A percentile compares a stretch with the other conserved stretches of the same genome.
These are phyloP conservation scores for Catenaria anguillulae DNA, from an alignment of 371 early-diverging fungal species.

Conservation along the genomic window DNA sequence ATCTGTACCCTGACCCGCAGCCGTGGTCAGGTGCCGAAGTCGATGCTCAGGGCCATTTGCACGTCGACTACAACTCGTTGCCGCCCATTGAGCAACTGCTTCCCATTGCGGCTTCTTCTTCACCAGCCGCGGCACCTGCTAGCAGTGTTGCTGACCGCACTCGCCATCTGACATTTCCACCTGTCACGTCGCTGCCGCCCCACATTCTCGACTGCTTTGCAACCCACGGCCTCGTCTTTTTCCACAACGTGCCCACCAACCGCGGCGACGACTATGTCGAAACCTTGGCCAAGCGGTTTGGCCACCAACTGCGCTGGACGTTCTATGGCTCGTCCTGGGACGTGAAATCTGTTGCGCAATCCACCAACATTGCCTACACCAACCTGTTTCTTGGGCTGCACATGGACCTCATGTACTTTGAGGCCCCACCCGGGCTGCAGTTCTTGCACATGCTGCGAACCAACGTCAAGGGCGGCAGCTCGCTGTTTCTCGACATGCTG, in stretches of 20 bases:
- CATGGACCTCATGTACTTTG: conserved; percentile 83
- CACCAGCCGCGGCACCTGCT: too few relatives aligned
- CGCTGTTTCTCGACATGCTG: conserved; percentile 54
- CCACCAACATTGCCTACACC: conserved; percentile 81
- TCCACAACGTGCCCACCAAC: conserved; percentile 47
- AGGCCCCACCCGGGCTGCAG: conserved; percentile 75
- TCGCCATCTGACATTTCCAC: neutral
- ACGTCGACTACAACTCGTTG: conserved; percentile 44
- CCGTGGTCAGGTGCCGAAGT: conserved; percentile 11
- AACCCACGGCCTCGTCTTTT: conserved; percentile 54
- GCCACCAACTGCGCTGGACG: conserved; percentile 49
- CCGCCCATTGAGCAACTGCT: neutral
- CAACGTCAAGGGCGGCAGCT: conserved; percentile 58
- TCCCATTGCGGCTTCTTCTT: neutral
- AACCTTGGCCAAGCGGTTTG: conserved; percentile 51
- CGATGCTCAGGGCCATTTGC: conserved; percentile 28
- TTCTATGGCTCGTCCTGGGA: conserved; percentile 76
- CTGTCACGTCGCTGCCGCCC: neutral
- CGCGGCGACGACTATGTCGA: conserved; percentile 31
- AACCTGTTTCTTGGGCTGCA: conserved; percentile 65
- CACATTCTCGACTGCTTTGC: conserved; percentile 40
- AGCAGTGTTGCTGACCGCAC: neutral
- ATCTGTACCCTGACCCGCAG: conserved; percentile 25
- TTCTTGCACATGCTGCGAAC: conserved; percentile 66
- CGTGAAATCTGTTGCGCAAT: conserved; percentile 58